Evolutionary conservation across 2,329 filamentous ascomycete species (phyloP).

Genomic region (Cercospora sesami): DNA sequence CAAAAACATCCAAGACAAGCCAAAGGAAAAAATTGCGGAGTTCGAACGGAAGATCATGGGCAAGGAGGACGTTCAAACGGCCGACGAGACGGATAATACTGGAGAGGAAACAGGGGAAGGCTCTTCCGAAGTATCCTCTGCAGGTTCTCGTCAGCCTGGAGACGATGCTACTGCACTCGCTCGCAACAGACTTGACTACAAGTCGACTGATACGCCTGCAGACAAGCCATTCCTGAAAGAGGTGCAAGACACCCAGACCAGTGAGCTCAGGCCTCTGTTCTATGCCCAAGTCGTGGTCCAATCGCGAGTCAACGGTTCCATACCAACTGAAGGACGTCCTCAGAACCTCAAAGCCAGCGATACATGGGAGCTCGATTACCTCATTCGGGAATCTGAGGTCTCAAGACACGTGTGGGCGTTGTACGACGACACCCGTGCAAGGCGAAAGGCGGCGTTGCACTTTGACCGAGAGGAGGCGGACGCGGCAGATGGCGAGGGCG

Average conservation of each 20-base stretch:
- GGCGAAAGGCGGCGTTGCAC: conserved; percentile 54
- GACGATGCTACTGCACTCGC: conserved; percentile 15
- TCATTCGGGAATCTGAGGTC: conserved; percentile 62
- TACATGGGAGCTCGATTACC: conserved; percentile 76
- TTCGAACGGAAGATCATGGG: conserved; percentile 59
- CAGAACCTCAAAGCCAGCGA: conserved; percentile 47
- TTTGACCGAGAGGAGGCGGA: conserved; percentile 45
- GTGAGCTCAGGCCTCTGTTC: conserved; percentile 50
- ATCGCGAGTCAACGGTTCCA: conserved; percentile 68
- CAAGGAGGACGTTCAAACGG: conserved; percentile 23
- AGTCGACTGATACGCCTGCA: conserved; percentile 14
- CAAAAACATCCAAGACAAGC: conserved; percentile 68
- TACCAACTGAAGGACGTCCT: conserved; percentile 59
- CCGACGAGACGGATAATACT: conserved; percentile 17
- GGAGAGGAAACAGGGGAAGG: background rate
- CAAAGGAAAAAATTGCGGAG: conserved; percentile 63
- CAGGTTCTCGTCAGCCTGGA: background rate
- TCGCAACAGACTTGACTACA: conserved; percentile 5
- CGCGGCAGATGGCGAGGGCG: conserved; percentile 23
- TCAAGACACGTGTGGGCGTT: conserved; percentile 44
- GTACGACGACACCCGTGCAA: conserved; percentile 58
- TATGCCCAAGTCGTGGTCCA: conserved; percentile 71
- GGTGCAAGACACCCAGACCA: conserved; percentile 10
- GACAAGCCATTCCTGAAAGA: conserved; percentile 17
- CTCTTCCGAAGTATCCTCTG: conserved; percentile 1